Conservation (phyloP, 140 eudicot genomes). For the Senecio squalidus region DNA sequence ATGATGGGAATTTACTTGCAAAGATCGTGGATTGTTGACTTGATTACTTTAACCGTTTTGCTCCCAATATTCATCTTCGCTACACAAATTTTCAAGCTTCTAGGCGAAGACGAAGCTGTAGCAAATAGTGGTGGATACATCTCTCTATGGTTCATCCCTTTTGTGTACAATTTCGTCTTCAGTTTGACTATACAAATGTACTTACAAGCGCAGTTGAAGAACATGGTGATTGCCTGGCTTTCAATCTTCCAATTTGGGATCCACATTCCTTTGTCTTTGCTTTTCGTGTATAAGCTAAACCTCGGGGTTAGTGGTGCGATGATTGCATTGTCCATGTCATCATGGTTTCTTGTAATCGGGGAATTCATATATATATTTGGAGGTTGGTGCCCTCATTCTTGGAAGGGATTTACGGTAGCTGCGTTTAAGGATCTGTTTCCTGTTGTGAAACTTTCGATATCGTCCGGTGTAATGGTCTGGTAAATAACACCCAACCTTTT, state of each 20-base stretch:
- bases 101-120: slow-evolving; percentile 39
- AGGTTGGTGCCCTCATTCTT: slow-evolving; percentile 74
- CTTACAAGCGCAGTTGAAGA: slow-evolving; percentile 57
- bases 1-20: slow-evolving; percentile 71
- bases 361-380: slow-evolving; percentile 64
- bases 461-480: slow-evolving; percentile 95
- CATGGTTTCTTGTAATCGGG: slow-evolving; percentile 70
- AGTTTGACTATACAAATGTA: slow-evolving; percentile 50
- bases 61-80: slow-evolving; percentile 50
- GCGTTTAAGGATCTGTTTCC: slow-evolving; percentile 72
- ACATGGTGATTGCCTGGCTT: slow-evolving; percentile 56
- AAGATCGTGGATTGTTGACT: slow-evolving; percentile 59
- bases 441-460: slow-evolving; percentile 67
- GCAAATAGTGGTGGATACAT: slow-evolving; percentile 35
- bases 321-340: slow-evolving; percentile 49
- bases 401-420: slow-evolving; percentile 66
- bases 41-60: slow-evolving; percentile 34
- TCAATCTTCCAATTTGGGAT: slow-evolving; percentile 40
- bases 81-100: slow-evolving; percentile 31
- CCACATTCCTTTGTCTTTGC: slow-evolving; percentile 62
- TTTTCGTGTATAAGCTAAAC: slow-evolving; percentile 37
- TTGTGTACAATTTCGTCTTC: slow-evolving; percentile 44
- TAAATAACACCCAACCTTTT: slow-evolving; percentile 18
- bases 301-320: slow-evolving; percentile 71
- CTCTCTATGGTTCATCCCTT: slow-evolving; percentile 59